phyloP scores from a whole-genome alignment of 441 rosid species.

The Pelargonium myrrhifolium region DNA sequence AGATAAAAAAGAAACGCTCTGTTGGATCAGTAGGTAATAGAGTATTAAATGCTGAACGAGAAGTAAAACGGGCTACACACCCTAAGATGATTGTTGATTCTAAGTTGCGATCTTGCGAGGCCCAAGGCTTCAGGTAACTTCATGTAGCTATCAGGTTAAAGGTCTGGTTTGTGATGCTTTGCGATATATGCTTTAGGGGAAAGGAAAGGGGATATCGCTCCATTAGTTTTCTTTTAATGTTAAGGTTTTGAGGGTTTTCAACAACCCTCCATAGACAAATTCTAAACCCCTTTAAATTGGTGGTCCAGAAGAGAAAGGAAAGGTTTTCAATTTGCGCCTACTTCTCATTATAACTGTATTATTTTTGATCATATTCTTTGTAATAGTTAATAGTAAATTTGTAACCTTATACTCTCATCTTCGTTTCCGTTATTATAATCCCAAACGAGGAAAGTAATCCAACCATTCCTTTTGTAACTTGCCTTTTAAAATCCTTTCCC shows the following conservation, averaged over 20 bases:
- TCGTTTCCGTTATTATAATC: neutral
- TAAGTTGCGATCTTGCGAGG: slow-evolving; percentile 32
- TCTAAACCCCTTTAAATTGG: neutral
- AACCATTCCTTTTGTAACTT: neutral
- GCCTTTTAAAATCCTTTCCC: neutral
- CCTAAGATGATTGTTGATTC: slow-evolving; percentile 35
- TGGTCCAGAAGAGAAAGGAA: neutral
- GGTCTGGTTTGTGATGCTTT: neutral
- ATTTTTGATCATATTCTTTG: slow-evolving; percentile 1
- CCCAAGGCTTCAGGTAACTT: slow-evolving; percentile 42
- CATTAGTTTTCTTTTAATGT: neutral
- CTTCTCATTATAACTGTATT: neutral
- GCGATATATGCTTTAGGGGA: neutral
- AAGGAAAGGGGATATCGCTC: neutral
- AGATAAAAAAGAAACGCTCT: slow-evolving; percentile 53
- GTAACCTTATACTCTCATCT: neutral
- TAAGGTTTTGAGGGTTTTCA: neutral
- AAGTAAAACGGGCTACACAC: slow-evolving; percentile 29
- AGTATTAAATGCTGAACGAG: slow-evolving; percentile 39
- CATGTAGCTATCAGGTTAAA: neutral
- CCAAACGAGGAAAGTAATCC: neutral
- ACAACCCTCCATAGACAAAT: neutral
- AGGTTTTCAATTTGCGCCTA: neutral
- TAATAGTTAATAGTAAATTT: neutral
- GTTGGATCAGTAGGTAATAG: slow-evolving; percentile 37